Conservation (phyloP, 345 rosid genomes). For the Eutrema yunnanense region DNA sequence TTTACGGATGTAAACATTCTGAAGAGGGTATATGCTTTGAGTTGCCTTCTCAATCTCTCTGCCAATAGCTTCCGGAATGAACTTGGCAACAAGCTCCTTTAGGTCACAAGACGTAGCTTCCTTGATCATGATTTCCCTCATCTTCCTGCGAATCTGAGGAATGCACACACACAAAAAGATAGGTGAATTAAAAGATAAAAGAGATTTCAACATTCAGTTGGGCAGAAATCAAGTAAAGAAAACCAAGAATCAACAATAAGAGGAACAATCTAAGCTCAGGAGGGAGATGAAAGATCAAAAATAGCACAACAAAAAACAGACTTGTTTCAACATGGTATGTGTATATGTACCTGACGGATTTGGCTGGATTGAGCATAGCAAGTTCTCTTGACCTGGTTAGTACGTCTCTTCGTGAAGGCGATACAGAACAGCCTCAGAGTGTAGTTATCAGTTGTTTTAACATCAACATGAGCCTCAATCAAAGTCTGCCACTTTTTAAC, state of each 20-base stretch:
- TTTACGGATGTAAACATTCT: conserved; percentile 85
- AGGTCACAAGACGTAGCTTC: conserved; percentile 87
- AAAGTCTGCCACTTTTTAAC: conserved; percentile 93
- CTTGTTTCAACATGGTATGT: neutral
- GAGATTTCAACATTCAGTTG: neutral
- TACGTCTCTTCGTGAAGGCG: conserved; percentile 88
- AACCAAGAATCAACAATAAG: neutral
- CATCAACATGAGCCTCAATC: conserved; percentile 94
- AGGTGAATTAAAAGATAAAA: neutral
- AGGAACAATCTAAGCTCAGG: neutral
- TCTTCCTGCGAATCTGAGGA: conserved; percentile 72
- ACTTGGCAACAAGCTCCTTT: conserved; percentile 77
- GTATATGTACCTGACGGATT: conserved; percentile 46
- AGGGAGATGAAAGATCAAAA: neutral
- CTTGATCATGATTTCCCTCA: conserved; percentile 82
- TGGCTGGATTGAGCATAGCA: conserved; percentile 97
- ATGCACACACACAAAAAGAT: neutral
- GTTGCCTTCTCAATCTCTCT: conserved; percentile 91
- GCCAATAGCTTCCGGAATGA: conserved; percentile 82
- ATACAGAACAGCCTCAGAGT: conserved; percentile 91
- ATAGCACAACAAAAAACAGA: neutral
- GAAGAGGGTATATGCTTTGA: conserved; percentile 68
- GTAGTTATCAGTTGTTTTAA: conserved; percentile 84
- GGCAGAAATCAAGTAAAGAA: neutral
- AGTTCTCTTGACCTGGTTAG: conserved; percentile 91